phyloP scores from a whole-genome alignment of 2,329 filamentous ascomycete genomes.

The Paraphoma sp. region DNA sequence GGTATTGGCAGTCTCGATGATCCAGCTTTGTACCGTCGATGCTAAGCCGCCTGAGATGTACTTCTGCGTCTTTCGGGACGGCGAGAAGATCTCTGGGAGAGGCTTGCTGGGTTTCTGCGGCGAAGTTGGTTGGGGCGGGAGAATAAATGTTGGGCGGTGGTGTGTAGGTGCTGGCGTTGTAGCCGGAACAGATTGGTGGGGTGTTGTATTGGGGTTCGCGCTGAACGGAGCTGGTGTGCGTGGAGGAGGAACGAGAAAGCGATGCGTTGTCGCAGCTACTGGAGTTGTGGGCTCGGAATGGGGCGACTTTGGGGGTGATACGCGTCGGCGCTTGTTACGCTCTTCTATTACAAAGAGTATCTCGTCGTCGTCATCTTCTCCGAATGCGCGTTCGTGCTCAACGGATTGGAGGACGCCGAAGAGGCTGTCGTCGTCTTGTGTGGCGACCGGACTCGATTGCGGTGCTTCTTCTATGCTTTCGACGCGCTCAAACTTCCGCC shows the following conservation, averaged over 20 bases:
- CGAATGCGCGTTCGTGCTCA: constrained; percentile 14
- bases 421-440: constrained; percentile 6
- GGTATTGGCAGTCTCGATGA: constrained; percentile 52
- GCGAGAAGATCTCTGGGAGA: constrained; percentile 61
- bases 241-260: constrained; percentile 31
- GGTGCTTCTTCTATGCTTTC: constrained; percentile 45
- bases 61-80: constrained; percentile 57
- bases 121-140: constrained; percentile 39
- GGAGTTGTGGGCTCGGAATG: constrained; percentile 15
- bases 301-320: constrained; percentile 16
- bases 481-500: constrained; percentile 28
- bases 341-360: constrained; percentile 30
- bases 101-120: constrained; percentile 41
- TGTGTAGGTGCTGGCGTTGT: constrained; percentile 2
- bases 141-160: constrained; percentile 48
- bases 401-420: constrained; percentile 14
- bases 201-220: not conserved
- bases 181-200: constrained; percentile 2
- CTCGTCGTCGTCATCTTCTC: constrained; percentile 30
- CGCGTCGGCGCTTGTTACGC: constrained; percentile 35
- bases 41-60: constrained; percentile 59
- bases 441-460: constrained; percentile 25
- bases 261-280: constrained; percentile 22
- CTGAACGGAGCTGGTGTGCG: constrained; percentile 21
- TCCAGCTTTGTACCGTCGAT: constrained; percentile 57